Evolutionary conservation across 2,329 filamentous ascomycete genomes (phyloP).

Genomic region (Fusarium palustre): DNA sequence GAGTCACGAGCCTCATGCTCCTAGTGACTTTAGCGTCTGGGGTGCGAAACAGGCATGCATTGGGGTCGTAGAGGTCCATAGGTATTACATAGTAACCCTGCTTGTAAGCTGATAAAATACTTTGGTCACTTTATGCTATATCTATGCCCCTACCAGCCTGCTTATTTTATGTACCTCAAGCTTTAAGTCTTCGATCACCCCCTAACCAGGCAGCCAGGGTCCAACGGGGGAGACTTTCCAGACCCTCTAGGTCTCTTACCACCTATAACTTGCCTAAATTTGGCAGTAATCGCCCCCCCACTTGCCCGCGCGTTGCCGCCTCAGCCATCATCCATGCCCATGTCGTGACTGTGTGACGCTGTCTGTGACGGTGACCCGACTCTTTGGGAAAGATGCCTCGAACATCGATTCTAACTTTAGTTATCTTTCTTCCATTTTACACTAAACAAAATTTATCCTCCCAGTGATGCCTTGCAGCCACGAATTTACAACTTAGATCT

Average conservation of each 20-base stretch:
- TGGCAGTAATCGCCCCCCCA: slow-evolving; percentile 17
- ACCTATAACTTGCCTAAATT: slow-evolving; percentile 20
- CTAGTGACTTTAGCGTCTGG: slow-evolving; percentile 35
- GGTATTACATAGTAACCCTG: too few species aligned
- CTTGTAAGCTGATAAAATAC: background rate
- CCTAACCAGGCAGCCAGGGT: slow-evolving; percentile 20
- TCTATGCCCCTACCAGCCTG: accelerated
- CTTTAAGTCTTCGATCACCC: background rate
- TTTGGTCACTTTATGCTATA: background rate
- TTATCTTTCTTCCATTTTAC: slow-evolving; percentile 16
- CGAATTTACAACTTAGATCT: slow-evolving; percentile 10
- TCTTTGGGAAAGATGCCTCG: slow-evolving; percentile 42
- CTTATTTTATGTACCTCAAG: background rate
- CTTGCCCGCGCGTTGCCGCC: slow-evolving; percentile 39
- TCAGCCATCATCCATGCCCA: slow-evolving; percentile 43
- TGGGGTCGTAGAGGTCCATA: too few species aligned
- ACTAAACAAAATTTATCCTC: slow-evolving; percentile 11
- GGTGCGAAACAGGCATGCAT: background rate
- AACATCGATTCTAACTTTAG: slow-evolving; percentile 24
- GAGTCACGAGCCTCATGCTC: slow-evolving; percentile 42
- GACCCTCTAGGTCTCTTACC: slow-evolving; percentile 4
- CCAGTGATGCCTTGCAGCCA: slow-evolving; percentile 4
- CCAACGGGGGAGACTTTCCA: slow-evolving; percentile 18
- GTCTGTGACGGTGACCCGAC: slow-evolving; percentile 43
- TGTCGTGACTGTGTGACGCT: slow-evolving; percentile 42